These are phyloP conservation scores for Aquilaria sinensis DNA, from an alignment of 345 rosid genomes.

Conservation along the genomic window DNA sequence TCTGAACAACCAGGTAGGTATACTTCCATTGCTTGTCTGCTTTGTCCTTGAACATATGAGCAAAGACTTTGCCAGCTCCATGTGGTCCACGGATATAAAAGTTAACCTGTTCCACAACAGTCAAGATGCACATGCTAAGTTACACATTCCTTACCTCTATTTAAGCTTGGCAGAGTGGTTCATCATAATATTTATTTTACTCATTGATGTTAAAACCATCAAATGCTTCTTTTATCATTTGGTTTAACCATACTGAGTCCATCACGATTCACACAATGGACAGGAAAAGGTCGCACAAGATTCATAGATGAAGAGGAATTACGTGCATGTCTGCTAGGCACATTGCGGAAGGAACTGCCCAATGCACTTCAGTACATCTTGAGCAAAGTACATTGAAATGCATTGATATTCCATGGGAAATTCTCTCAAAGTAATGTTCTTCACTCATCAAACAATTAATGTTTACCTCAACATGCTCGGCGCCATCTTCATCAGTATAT, in stretches of 20 bases:
- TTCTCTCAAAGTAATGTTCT: neutral
- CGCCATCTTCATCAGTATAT: conserved; percentile 89
- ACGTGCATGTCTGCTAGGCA: too few relatives aligned
- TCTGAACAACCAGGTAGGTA: conserved; percentile 75
- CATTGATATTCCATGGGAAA: neutral
- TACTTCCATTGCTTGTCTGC: conserved; percentile 82
- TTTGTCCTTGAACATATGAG: conserved; percentile 92
- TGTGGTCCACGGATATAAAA: conserved; percentile 90
- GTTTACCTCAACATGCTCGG: conserved; percentile 84
- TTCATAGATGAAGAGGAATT: too few relatives aligned
- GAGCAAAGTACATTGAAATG: neutral
- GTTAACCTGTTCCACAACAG: conserved; percentile 40
- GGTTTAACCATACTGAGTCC: too few relatives aligned
- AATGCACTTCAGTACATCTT: neutral
- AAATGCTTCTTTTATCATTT: too few relatives aligned
- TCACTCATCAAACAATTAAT: conserved; percentile 6
- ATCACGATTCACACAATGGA: too few relatives aligned
- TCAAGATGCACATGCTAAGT: neutral
- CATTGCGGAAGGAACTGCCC: too few relatives aligned
- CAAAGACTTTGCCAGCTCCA: conserved; percentile 84
- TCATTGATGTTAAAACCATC: too few relatives aligned
- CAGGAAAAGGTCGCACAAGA: too few relatives aligned
- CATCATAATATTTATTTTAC: too few relatives aligned
- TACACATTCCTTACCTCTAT: too few relatives aligned
- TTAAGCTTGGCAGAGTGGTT: too few relatives aligned